phyloP scores from a whole-genome alignment of 1,139 yeast genomes.

The Zygotorulaspora mrakii region DNA sequence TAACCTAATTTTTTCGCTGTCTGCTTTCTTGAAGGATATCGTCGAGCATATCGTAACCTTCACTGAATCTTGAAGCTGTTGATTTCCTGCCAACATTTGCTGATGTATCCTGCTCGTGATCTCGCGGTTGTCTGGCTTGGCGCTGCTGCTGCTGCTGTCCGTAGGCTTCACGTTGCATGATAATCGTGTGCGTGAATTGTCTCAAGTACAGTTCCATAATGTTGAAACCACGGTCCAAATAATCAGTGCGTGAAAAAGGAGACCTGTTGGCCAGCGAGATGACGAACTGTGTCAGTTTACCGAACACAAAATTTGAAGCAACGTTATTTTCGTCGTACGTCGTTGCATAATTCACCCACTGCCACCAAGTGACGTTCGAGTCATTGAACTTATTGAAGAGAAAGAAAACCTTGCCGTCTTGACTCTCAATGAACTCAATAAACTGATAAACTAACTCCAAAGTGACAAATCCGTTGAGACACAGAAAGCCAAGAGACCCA shows the following conservation, averaged over 20 bases:
- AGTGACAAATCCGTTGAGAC: conserved; percentile 11
- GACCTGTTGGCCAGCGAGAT: conserved; percentile 11
- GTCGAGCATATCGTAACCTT: conserved; percentile 16
- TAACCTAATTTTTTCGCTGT: conserved; percentile 1
- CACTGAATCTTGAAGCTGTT: conserved; percentile 5
- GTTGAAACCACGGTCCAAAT: conserved; percentile 11
- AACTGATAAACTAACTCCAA: conserved; percentile 14
- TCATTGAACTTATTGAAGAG: conserved; percentile 14
- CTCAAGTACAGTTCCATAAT: conserved; percentile 8
- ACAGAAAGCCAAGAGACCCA: conserved; percentile 9
- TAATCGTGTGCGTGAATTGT: conserved; percentile 3
- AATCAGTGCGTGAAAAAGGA: conserved; percentile 12
- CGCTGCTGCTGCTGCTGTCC: background rate
- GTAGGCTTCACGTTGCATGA: conserved; percentile 2
- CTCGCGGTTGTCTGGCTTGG: no score
- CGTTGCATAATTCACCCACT: conserved; percentile 14
- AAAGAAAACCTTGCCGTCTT: conserved; percentile 14
- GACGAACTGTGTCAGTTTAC: conserved; percentile 14
- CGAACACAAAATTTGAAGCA: conserved; percentile 14
- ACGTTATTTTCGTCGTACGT: conserved; percentile 10
- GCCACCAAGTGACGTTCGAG: conserved; percentile 15
- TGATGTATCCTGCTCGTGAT: conserved; percentile 2
- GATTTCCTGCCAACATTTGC: background rate
- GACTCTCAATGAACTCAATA: conserved; percentile 12
- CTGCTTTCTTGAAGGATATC: conserved; percentile 13